Evolutionary conservation across 1,284 basidiomycete species (phyloP), one percentile per base, ranked within the genome.

Genomic region (Cryptococcus sp.): DNA sequence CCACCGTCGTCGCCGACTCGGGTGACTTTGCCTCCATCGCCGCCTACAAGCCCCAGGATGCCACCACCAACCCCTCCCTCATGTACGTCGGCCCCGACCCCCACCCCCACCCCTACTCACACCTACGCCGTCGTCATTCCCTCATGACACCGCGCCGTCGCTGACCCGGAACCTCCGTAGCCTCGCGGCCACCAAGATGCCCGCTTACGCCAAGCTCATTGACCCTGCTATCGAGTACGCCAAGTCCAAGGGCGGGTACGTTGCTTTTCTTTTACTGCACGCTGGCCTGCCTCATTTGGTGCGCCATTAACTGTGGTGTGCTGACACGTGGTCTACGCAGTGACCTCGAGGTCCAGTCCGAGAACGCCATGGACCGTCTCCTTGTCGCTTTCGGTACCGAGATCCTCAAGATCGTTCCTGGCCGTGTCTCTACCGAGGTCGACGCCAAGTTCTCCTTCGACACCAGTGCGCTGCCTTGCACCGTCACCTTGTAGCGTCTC

Each of bases 391-490:
- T 99, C 79, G 95, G 95, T 68, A 88, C 86, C 78, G 92, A 90
- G 81, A 98, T 99, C 76, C 84, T 98, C 58, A 82, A 84, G 68
- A 91, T 98, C 78, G 91, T 99, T 73, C 95, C 96, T 60, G 96
- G 95, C 64, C 90, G 95, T 79, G 95, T 99, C 66, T 99, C 95
- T 51, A 98, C 95, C 65, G 95, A 99, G 80, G 94, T 99, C 67
- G 95, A 99, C 78, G 95, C 96, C 58, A 86, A 88, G 66, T 85
- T 98, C 63, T 98, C 95, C 62, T 98, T 95, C 79, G 89, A 98
- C 82, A 96, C 91, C 80, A 52, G 69, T 71, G 50, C 61, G 69
- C 67, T 1, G 15, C 45, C 13, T 6, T 40, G n/a, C n/a, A n/a
- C n/a, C n/a, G n/a, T n/a, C n/a, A n/a, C n/a, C n/a, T n/a, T n/a